A percentile compares a stretch with the other conserved stretches of the same genome.
These are phyloP conservation scores for Dryas integrifolia DNA, from an alignment of 331 rosid species.

Conservation along the genomic window DNA sequence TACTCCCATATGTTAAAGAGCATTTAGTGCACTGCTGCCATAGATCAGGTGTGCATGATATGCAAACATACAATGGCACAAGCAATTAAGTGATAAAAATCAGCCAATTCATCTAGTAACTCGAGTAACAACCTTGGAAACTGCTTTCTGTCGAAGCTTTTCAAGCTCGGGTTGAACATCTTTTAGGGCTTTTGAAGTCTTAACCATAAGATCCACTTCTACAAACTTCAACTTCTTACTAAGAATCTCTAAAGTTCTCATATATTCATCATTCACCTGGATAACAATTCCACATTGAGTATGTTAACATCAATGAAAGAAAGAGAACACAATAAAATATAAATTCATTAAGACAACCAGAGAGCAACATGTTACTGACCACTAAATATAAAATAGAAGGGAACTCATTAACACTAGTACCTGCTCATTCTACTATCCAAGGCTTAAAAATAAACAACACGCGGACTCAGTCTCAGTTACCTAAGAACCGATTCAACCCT, in stretches of 20 bases:
- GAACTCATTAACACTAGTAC: too few species aligned
- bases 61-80: constrained; percentile 2
- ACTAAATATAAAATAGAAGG: neutral
- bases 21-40: neutral
- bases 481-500: too few species aligned
- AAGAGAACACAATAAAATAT: neutral
- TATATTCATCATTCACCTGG: constrained; percentile 94
- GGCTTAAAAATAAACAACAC: too few species aligned
- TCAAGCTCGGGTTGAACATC: constrained; percentile 97
- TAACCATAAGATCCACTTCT: constrained; percentile 83
- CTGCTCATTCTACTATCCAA: too few species aligned
- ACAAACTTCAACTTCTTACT: constrained; percentile 89
- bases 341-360: neutral
- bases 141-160: constrained; percentile 89
- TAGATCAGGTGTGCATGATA: neutral
- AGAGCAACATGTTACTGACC: constrained; percentile 6
- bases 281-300: constrained; percentile 25
- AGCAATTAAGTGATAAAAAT: constrained; percentile 7
- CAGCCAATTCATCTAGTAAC: neutral
- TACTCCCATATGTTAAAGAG: neutral
- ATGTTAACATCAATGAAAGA: constrained; percentile 25
- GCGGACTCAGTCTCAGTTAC: too few species aligned
- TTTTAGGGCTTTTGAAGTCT: constrained; percentile 85
- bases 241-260: constrained; percentile 86
- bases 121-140: constrained; percentile 64